A percentile compares a stretch with the other conserved stretches of the same genome.
Conservation (phyloP, 192 early-diverging fungal genomes). For the Backusella tarrabulga region DNA sequence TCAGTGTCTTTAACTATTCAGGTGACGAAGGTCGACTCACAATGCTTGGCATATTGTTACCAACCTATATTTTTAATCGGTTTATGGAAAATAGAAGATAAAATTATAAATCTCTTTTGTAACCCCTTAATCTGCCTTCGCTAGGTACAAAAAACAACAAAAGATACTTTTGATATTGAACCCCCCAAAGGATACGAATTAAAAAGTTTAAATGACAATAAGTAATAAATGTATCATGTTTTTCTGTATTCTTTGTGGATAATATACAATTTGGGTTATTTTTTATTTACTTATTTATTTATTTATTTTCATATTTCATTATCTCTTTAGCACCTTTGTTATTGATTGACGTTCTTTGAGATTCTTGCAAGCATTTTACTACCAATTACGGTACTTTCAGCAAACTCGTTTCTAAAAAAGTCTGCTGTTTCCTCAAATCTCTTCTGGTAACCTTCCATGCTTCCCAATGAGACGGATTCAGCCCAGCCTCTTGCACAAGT, state of each 20-base stretch:
- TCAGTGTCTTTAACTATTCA: background rate
- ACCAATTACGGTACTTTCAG: constrained; percentile 51
- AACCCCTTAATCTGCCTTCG: background rate
- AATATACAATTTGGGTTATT: background rate
- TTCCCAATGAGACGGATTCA: constrained; percentile 81
- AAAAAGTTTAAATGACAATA: background rate
- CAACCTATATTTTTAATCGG: background rate
- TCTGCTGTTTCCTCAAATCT: constrained; percentile 81
- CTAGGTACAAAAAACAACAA: too few relatives aligned
- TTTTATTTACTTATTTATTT: background rate
- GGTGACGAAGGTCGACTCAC: background rate
- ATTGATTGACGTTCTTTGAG: constrained; percentile 38
- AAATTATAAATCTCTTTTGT: background rate
- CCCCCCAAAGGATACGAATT: too few relatives aligned
- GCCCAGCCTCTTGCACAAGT: constrained; percentile 92
- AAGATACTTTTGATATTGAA: too few relatives aligned
- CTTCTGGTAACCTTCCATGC: constrained; percentile 78
- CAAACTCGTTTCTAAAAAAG: constrained; percentile 76
- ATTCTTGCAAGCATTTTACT: constrained; percentile 60
- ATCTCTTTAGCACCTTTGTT: background rate
- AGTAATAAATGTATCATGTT: background rate
- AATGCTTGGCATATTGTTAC: background rate
- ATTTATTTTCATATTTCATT: background rate
- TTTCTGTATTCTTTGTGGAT: background rate
- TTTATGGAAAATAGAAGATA: background rate